These are phyloP conservation scores for Ajuga chamaepitys DNA, from an alignment of 257 asterid species.

Conservation along the genomic window DNA sequence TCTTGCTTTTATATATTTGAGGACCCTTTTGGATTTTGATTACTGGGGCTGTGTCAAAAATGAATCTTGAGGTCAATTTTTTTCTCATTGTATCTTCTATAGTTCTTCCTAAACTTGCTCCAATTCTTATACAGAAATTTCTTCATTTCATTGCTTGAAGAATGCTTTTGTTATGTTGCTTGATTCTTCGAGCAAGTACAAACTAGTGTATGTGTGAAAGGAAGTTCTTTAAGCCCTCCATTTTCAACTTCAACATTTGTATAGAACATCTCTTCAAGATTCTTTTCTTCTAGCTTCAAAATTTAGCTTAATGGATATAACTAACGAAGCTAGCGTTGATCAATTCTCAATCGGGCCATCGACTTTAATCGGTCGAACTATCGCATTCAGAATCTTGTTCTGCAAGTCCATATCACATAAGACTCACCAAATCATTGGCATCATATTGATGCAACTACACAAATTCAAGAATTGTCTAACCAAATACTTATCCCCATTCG, in stretches of 20 bases:
- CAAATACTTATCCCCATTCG: slow-evolving; percentile 32
- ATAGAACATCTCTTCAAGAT: no score
- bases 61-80: not conserved
- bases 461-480: slow-evolving; percentile 24
- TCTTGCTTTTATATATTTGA: not conserved
- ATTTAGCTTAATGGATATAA: slow-evolving; percentile 56
- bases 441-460: slow-evolving; percentile 16
- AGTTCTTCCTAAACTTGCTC: no score
- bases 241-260: not conserved
- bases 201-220: no score
- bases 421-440: slow-evolving; percentile 34
- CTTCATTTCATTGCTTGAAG: no score
- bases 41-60: not conserved
- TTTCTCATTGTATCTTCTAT: not conserved
- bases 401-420: slow-evolving; percentile 66
- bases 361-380: slow-evolving; percentile 57
- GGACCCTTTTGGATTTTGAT: slow-evolving; percentile 4
- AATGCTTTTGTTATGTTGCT: not conserved
- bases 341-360: slow-evolving; percentile 85
- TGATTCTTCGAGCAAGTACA: not conserved
- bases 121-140: not conserved
- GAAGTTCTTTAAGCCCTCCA: not conserved
- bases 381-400: slow-evolving; percentile 68
- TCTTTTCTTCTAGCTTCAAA: not conserved
- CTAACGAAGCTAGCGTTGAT: slow-evolving; percentile 75